These are phyloP conservation scores for Hemileia vastatrix DNA, from an alignment of 1,284 basidiomycete genomes.

Conservation along the genomic window DNA sequence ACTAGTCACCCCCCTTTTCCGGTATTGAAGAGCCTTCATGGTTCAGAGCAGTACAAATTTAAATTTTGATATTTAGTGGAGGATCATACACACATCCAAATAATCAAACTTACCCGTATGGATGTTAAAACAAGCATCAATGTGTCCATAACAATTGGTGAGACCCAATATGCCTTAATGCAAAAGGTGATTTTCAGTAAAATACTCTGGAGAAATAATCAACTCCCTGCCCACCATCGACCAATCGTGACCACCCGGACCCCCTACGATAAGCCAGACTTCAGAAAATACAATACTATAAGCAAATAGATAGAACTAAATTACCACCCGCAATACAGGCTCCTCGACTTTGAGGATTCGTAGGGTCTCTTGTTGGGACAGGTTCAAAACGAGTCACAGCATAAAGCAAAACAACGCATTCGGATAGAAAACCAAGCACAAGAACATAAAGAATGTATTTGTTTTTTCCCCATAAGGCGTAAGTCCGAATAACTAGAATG, in stretches of 20 bases:
- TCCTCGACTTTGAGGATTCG: constrained; percentile 15
- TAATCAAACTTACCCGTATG: constrained; percentile 17
- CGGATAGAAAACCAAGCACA: constrained; percentile 3
- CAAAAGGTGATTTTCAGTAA: neutral
- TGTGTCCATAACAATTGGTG: constrained; percentile 22
- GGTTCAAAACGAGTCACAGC: constrained; percentile 22
- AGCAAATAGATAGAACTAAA: too few relatives aligned
- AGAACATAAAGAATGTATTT: constrained; percentile 17
- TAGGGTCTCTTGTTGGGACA: constrained; percentile 18
- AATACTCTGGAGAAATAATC: too few relatives aligned
- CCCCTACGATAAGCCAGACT: too few relatives aligned
- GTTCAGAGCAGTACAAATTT: too few relatives aligned
- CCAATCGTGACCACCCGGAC: constrained; percentile 22
- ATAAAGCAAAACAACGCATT: constrained; percentile 16
- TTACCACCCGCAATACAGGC: constrained; percentile 23
- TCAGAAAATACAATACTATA: too few relatives aligned
- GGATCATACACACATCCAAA: too few relatives aligned
- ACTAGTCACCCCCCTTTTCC: constrained; percentile 13
- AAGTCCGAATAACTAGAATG: constrained; percentile 17
- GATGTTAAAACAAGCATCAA: constrained; percentile 19
- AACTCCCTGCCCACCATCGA: constrained; percentile 22
- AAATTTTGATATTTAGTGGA: too few relatives aligned
- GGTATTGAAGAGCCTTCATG: constrained; percentile 23
- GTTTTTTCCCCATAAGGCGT: constrained; percentile 23
- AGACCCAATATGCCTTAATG: constrained; percentile 23